Percentiles rank a stretch among this genome's conserved stretches.
phyloP scores from a whole-genome alignment of 2,329 filamentous ascomycete genomes.

The Xenoacremonium recifei region DNA sequence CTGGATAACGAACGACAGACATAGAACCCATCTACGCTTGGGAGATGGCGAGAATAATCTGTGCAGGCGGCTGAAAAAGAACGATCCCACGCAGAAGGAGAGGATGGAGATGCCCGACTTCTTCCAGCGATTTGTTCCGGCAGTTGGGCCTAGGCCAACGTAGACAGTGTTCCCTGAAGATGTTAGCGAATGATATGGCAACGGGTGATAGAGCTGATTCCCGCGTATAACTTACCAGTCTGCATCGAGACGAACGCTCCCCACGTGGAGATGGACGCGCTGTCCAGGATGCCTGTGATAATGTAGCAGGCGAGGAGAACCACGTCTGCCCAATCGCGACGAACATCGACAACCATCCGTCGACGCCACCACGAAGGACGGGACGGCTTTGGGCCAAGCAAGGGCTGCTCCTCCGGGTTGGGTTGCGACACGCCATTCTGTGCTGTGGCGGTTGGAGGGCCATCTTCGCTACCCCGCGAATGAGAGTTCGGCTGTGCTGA shows the following conservation, averaged over 20 bases:
- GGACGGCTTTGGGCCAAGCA: constrained; percentile 16
- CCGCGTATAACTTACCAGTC: constrained; percentile 66
- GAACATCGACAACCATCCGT: constrained; percentile 20
- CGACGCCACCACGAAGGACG: constrained; percentile 16
- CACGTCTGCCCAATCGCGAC: constrained; percentile 62
- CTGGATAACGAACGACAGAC: constrained; percentile 56
- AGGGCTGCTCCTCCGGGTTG: constrained; percentile 11
- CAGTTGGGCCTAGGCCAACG: constrained; percentile 67
- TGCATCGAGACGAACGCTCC: constrained; percentile 84
- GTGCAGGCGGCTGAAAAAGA: constrained; percentile 70
- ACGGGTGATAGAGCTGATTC: no score
- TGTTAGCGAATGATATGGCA: not conserved
- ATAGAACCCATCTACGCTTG: constrained; percentile 63
- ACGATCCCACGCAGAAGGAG: constrained; percentile 70
- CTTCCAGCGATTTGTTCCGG: constrained; percentile 47
- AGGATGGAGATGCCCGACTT: constrained; percentile 61
- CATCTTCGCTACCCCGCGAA: no score
- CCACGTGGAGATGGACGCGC: constrained; percentile 73
- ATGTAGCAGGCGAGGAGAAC: constrained; percentile 71
- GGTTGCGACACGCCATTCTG: no score
- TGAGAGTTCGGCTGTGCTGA: no score
- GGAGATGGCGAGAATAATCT: constrained; percentile 51
- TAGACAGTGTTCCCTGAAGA: constrained; percentile 71
- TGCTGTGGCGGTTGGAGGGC: no score
- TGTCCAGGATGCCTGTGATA: constrained; percentile 76